Conservation (phyloP, 1,284 basidiomycete species). For the Pyrrhoderma noxium region DNA sequence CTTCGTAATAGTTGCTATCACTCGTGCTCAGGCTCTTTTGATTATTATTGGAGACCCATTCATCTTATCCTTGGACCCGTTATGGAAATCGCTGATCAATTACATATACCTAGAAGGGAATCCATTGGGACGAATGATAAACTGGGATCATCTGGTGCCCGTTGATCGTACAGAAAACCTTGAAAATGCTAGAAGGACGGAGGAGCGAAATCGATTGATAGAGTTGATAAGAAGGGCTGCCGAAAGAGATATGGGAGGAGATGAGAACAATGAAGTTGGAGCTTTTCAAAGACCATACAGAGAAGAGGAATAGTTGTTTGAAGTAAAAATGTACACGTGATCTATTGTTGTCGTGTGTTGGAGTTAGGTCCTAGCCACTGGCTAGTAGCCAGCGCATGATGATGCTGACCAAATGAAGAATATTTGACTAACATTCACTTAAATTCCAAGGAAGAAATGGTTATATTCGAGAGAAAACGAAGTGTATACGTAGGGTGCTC, state of each 20-base stretch:
- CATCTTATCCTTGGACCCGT: slow-evolving; percentile 41
- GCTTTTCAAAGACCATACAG: too few relatives aligned
- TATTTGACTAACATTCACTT: too few relatives aligned
- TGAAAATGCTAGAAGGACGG: slow-evolving; percentile 13
- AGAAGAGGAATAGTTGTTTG: too few relatives aligned
- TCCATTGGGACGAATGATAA: slow-evolving; percentile 39
- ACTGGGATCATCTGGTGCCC: slow-evolving; percentile 40
- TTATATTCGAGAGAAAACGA: too few relatives aligned
- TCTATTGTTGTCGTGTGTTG: too few relatives aligned
- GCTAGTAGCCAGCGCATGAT: too few relatives aligned
- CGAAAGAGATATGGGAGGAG: slow-evolving; percentile 3
- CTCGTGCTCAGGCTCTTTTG: slow-evolving; percentile 49
- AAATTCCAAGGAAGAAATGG: too few relatives aligned
- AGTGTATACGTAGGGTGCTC: too few relatives aligned
- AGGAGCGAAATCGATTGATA: slow-evolving; percentile 16
- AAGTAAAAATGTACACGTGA: too few relatives aligned
- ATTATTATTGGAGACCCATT: slow-evolving; percentile 50
- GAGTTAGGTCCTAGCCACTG: too few relatives aligned
- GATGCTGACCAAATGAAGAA: too few relatives aligned
- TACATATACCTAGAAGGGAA: slow-evolving; percentile 39
- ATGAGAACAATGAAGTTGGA: background rate
- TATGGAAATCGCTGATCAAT: slow-evolving; percentile 49
- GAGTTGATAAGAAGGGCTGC: slow-evolving; percentile 19
- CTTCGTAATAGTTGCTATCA: slow-evolving; percentile 28
- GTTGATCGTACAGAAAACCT: slow-evolving; percentile 23